Percentiles rank a stretch among this genome's conserved stretches.
These are phyloP conservation scores for Tilletiopsis washingtonensis DNA, from an alignment of 1,284 basidiomycete genomes.

Conservation along the genomic window DNA sequence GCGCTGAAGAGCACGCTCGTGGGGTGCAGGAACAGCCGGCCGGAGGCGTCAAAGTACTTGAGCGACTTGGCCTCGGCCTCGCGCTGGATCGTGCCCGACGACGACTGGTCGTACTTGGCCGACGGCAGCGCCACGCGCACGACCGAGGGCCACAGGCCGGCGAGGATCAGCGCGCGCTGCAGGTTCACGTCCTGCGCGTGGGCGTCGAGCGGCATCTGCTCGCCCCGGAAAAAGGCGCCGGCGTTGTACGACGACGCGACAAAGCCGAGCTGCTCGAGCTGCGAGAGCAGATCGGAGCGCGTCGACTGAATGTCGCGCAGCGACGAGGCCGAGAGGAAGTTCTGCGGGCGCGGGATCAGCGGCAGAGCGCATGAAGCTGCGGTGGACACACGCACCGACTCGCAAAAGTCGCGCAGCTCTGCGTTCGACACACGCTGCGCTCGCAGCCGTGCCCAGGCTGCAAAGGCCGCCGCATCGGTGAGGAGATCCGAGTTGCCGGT, in stretches of 20 bases:
- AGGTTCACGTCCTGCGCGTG: conserved; percentile 24
- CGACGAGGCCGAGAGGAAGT: conserved; percentile 70
- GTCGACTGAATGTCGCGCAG: conserved; percentile 74
- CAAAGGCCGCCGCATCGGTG: conserved; percentile 70
- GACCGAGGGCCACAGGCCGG: conserved; percentile 53
- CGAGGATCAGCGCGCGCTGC: conserved; percentile 32
- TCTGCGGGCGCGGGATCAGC: conserved; percentile 50
- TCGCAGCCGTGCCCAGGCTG: conserved; percentile 58
- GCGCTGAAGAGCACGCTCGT: conserved; percentile 72
- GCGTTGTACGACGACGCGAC: conserved; percentile 48
- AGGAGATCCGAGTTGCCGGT: conserved; percentile 75
- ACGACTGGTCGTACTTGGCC: conserved; percentile 35
- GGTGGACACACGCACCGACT: conserved; percentile 55
- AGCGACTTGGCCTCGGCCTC: conserved; percentile 34
- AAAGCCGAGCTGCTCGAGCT: conserved; percentile 68
- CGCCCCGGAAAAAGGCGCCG: conserved; percentile 28
- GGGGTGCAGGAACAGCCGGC: conserved; percentile 73
- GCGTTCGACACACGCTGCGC: conserved; percentile 53
- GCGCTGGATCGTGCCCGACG: conserved; percentile 34
- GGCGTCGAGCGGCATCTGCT: conserved; percentile 15
- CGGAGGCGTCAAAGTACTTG: conserved; percentile 24
- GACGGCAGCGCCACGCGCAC: conserved; percentile 31
- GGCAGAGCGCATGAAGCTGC: neutral
- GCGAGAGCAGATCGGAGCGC: conserved; percentile 66
- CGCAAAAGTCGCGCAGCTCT: conserved; percentile 62